Evolutionary conservation across 2,329 filamentous ascomycete genomes (phyloP).

Genomic region (Pseudopyrenochaeta lycopersici): DNA sequence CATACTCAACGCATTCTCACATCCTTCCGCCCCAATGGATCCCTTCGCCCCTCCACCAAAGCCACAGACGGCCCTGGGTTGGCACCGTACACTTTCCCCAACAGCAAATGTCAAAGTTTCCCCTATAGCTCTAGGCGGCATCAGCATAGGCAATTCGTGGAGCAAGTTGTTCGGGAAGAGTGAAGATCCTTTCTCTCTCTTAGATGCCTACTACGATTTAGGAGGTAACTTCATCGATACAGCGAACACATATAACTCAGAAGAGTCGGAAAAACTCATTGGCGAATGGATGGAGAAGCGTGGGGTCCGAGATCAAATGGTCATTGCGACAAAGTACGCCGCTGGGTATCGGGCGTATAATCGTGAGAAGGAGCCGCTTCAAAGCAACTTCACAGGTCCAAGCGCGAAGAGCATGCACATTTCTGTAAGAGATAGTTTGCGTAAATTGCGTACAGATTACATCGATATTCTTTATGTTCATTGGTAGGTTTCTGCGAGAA

Average conservation of each 20-base stretch:
- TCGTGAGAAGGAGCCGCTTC: slow-evolving; percentile 17
- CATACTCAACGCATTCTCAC: background rate
- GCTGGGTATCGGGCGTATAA: slow-evolving; percentile 9
- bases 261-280: slow-evolving; percentile 54
- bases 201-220: slow-evolving; percentile 72
- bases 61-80: slow-evolving; percentile 55
- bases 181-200: slow-evolving; percentile 68
- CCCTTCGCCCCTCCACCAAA: slow-evolving; percentile 16
- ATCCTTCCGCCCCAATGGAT: background rate
- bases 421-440: slow-evolving; percentile 27
- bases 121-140: slow-evolving; percentile 60
- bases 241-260: slow-evolving; percentile 51
- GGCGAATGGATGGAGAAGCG: slow-evolving; percentile 54
- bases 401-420: slow-evolving; percentile 35
- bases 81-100: slow-evolving; percentile 60
- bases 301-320: slow-evolving; percentile 50
- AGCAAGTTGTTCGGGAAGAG: slow-evolving; percentile 55
- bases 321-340: slow-evolving; percentile 53
- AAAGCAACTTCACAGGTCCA: slow-evolving; percentile 34
- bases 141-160: slow-evolving; percentile 62
- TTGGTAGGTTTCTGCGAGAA: slow-evolving; percentile 16
- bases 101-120: slow-evolving; percentile 60
- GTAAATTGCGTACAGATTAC: slow-evolving; percentile 64
- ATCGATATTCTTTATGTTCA: slow-evolving; percentile 63
- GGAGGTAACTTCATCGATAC: slow-evolving; percentile 81